Evolutionary conservation across 2,329 filamentous ascomycete species (phyloP), one percentile per base, ranked within the genome.

Genomic region (Chaetomium globosum): DNA sequence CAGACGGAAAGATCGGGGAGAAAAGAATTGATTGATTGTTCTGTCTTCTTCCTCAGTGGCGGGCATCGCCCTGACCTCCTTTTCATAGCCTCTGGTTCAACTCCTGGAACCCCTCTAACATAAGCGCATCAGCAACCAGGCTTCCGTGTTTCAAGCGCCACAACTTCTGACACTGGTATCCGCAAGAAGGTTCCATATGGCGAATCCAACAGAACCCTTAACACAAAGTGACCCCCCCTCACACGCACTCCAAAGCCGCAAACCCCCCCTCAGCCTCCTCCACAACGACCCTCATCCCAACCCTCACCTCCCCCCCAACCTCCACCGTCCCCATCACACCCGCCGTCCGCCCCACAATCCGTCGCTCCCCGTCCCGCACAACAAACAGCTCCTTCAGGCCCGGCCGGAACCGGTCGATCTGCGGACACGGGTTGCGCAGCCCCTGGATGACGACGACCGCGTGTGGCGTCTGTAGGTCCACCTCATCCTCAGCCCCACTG

Each of bases 291-390:
- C 49, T 54, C 49, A 61, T 61, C 31, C 51, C 59, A 16, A 61
- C 59, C 9, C 23, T 31, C 26, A 61, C 33, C 49, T 30, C 36
- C 21, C 59, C 59, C 13, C 59, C 59, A 6, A 21, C 36, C 36
- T 61, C 49, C n/a, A 61, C 59, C n/a, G 59, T 61, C 31, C 59
- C 59, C 59, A 61, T 61, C 48, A 61, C 59, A 12, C 59, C 59
- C 5, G 59, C 59, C 16, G 7, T 31, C 8, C 59, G 12, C 4
- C 59, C 48, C 21, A 61, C 49, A 6, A 61, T 54, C 59, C 36
- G 26, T 49, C 59, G 10, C 49, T 61, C 59, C 31, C 12, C 48
- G 28, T 61, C 59, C 33, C 59, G 21, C 33, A 55, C 59, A 4
- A 61, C 10, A 12, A 61, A 61, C 36, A 0, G 9, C 49, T 61